phyloP scores from a whole-genome alignment of 192 early-diverging fungal species.

The Pilobolus umbonatus region DNA sequence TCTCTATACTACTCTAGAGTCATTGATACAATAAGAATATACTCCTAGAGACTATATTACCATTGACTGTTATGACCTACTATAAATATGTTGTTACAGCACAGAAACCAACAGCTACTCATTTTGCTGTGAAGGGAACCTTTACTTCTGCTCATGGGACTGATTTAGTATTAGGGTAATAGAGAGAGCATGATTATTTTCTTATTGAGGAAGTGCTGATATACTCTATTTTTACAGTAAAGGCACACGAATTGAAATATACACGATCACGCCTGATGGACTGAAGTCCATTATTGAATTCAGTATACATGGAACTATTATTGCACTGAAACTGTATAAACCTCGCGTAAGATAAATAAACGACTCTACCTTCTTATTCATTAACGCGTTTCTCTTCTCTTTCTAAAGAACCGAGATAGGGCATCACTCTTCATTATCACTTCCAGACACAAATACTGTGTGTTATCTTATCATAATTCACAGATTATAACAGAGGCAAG shows the following conservation, averaged over 20 bases:
- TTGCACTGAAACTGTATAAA: conserved; percentile 46
- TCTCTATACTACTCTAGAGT: too few relatives aligned
- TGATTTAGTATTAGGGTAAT: conserved; percentile 75
- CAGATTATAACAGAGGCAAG: conserved; percentile 57
- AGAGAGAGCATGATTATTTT: neutral
- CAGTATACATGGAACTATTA: conserved; percentile 67
- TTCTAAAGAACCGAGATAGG: conserved; percentile 46
- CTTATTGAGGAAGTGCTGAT: neutral
- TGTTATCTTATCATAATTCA: conserved; percentile 62
- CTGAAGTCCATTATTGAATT: conserved; percentile 59
- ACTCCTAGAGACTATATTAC: too few relatives aligned
- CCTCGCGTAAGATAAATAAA: conserved; percentile 13
- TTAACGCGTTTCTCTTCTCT: neutral
- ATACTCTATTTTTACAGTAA: conserved; percentile 37
- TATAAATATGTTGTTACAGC: conserved; percentile 81
- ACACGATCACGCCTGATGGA: conserved; percentile 38
- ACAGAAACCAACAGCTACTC: conserved; percentile 76
- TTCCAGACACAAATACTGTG: conserved; percentile 59
- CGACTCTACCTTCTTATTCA: neutral
- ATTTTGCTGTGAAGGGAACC: conserved; percentile 57
- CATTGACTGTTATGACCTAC: conserved; percentile 30
- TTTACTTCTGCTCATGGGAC: conserved; percentile 61
- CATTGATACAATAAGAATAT: too few relatives aligned
- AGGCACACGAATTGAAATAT: conserved; percentile 61
- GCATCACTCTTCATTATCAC: conserved; percentile 68